Evolutionary conservation across 345 rosid genomes (phyloP), one percentile per base, ranked within the genome.

Genomic region (Laguncularia racemosa): DNA sequence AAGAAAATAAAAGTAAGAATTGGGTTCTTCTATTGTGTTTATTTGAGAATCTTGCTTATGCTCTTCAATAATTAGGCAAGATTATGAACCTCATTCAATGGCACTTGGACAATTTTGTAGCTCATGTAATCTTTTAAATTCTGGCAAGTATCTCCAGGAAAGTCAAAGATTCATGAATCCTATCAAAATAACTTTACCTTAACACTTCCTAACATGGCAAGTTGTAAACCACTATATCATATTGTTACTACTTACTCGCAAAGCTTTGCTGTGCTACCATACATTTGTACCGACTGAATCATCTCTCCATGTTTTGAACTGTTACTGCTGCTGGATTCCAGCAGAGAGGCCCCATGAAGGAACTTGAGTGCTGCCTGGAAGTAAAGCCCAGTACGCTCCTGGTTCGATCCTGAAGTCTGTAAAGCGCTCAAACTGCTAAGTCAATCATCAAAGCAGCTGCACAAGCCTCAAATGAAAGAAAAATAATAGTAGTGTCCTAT

Each of bases 301-400:
- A 77, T 75, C 64, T 90, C 97, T 57, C 84, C 89, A 58, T 76
- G 81, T 75, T 82, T 92, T 56, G 80, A 70, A 72, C 61, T 78
- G 55, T 87, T 91, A 44, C 58, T 73, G 71, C 81, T 77, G 69
- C 86, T 64, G 65, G 81, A 73, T 78, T 95, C 99, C 56, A 82
- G 61, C 43, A 90, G 61, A 61, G 83, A 86, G 43, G 97, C 93
- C 60, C 86, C 90, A 53, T 80, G 84, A 59, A 95, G 99, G 77
- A 95, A 95, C 78, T 95, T 84, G 62, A 95, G 84, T 72, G 84
- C 84, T 46, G 99, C 97, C 80, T 90, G 85, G 73, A 95, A 95
- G 84, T 95, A 95, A 57, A 90, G 72, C 62, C 71, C 86, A n/a
- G 79, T 81, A 55, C 82, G 71, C 62, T 90, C 99, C 62, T 58